A percentile compares a stretch with the other conserved stretches of the same genome.
Evolutionary conservation across 2,329 filamentous ascomycete species (phyloP).

Genomic region (Fusarium verrucosum): DNA sequence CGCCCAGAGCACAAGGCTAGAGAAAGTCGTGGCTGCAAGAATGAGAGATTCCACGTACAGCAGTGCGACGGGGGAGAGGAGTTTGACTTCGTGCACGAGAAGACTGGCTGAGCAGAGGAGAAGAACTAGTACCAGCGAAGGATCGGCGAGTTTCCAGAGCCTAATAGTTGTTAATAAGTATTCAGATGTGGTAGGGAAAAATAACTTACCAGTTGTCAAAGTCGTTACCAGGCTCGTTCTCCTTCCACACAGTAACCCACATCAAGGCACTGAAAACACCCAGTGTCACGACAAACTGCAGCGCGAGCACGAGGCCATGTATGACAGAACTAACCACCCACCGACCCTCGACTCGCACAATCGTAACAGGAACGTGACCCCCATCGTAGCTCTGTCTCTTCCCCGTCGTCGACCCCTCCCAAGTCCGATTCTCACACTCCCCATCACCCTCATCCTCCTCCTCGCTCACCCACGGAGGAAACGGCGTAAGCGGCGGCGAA

Average conservation of each 20-base stretch:
- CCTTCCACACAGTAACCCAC: constrained; percentile 43
- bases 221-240: constrained; percentile 31
- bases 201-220: constrained; percentile 42
- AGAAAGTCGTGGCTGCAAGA: constrained; percentile 34
- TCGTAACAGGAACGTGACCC: neutral
- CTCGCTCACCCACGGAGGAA: constrained; percentile 40
- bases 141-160: constrained; percentile 42
- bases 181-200: fast-evolving
- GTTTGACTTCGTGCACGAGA: constrained; percentile 40
- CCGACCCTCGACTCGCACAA: constrained; percentile 14
- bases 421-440: constrained; percentile 20
- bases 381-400: constrained; percentile 12
- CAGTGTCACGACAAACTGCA: constrained; percentile 42
- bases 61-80: constrained; percentile 41
- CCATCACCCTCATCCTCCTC: constrained; percentile 33
- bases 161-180: constrained; percentile 22
- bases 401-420: constrained; percentile 7
- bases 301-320: constrained; percentile 43
- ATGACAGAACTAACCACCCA: constrained; percentile 35
- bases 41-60: constrained; percentile 45
- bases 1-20: constrained; percentile 36
- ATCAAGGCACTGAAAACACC: constrained; percentile 42
- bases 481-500: constrained; percentile 41
- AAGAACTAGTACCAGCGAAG: constrained; percentile 28
- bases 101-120: constrained; percentile 40